Base-by-base conservation (phyloP, 2,329 filamentous ascomycete genomes). In the Phyllosticta capitalensis region DNA sequence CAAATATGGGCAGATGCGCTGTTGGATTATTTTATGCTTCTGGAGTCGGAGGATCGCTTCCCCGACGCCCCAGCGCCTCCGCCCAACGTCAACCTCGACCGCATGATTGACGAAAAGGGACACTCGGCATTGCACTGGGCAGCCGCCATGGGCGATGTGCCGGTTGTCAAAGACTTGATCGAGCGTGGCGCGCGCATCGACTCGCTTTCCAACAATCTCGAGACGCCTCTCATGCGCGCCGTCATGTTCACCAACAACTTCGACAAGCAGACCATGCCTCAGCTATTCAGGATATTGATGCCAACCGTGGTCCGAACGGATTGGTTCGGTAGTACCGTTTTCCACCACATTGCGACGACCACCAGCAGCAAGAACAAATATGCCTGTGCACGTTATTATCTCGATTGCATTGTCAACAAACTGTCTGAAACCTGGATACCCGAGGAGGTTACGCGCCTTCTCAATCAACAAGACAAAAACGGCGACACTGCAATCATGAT, bases 71-170 rank as follows among this genome's bases (percentile, higher is more conserved):
- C 91, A 1, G 84, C 90, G 62, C 92, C 92, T 2, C 94, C 94
- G 0, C 78, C 85, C 33, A 88, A 90, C 70, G 95, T 96, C 67
- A 87, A 95, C 68, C 86, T 95, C 5, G 88, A 99, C 73, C 89
- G 90, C 72, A 81, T 87, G n/a, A 96, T 99, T 63, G 94, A 99
- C 71, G 88, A 91, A 51, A 91, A 95, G 67, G 87, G 87, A 9
- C 92, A 97, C 69, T 95, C 91, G 2, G 92, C 92, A 5, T 82
- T 99, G 65, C 94, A 99, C 71, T 99, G 94, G 94, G 94, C 92
- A 19, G 91, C 90, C 57, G 90, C 94, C 22, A 99, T 99, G 92
- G 94, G 94, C 61, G 94, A 97, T 65, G 79, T 96, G 28, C 89
- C 92, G 54, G 89, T 97, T 17, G 90, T 96, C 63, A 90, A 87